Evolutionary conservation across 805 yeast species (phyloP), one percentile per base, ranked within the genome.

Genomic region (Diddensiella transvaalensis): DNA sequence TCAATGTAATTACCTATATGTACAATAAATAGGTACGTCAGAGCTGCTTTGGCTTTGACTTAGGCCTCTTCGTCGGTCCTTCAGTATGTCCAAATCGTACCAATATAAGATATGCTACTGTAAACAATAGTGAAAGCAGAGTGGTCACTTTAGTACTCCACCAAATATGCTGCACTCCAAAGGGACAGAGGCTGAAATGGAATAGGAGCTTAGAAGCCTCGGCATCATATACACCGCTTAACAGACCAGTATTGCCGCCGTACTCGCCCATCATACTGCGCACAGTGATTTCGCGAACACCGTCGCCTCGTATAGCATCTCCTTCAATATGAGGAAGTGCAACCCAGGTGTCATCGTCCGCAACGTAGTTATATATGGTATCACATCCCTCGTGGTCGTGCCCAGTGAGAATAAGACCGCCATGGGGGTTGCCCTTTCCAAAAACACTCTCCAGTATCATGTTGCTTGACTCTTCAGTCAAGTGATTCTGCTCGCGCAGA

Each of bases 381-480:
- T 80, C 83, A 62, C 99, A 93, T 1, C 99, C 99, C 55, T 83
- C 90, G 61, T 93, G 99, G 62, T 93, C 99, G 67, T 93, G 99
- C 0, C 99, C 99, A 0, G 96, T 87, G 37, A 91, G 68, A 2
- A 93, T 80, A 6, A 91, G 72, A 18, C 98, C 98, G 17, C 84
- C 80, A 53, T 50, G 43, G 5, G 49, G 47, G 22, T 55, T 53
- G 19, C 79, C 77, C 5, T 72, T 67, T 56, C 77, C 77, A 63
- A 91, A 91, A 13, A 87, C 74, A n/a, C 82, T 73, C 56, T 85
- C 75, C 55, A 93, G 65, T 1, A 91, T 82, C 51, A 74, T 71
- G 60, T 83, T 84, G 2, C 91, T 69, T 0, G 84, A 75, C 3
- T 82, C 84, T 52, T 73, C 69, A 23, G 85, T 76, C 33, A 93